phyloP scores from a whole-genome alignment of 305 asterid genomes.

The Striga hermonthica region DNA sequence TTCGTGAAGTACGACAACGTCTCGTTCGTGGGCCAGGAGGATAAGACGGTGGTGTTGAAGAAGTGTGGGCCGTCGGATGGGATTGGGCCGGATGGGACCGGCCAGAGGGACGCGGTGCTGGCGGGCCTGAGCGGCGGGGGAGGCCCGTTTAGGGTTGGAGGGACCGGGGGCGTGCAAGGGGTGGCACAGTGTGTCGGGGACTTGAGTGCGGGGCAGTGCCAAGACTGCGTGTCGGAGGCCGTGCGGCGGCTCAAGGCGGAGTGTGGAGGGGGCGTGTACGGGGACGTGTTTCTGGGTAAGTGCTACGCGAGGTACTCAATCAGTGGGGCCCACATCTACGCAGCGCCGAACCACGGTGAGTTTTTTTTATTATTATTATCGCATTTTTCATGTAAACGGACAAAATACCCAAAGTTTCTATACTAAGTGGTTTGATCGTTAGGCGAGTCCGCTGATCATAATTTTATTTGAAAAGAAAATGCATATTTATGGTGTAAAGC shows the following conservation, averaged over 20 bases:
- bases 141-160: constrained; percentile 68
- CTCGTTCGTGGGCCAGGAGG: constrained; percentile 68
- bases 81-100: constrained; percentile 40
- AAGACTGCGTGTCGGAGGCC: constrained; percentile 80
- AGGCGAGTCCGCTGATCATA: neutral
- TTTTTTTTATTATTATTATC: no score
- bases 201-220: constrained; percentile 72
- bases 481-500: neutral
- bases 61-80: constrained; percentile 87
- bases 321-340: constrained; percentile 52
- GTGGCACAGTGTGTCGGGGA: constrained; percentile 94
- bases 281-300: constrained; percentile 83
- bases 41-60: constrained; percentile 70
- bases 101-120: constrained; percentile 65
- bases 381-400: no score
- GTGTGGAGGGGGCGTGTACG: constrained; percentile 82
- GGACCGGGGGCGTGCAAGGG: constrained; percentile 64
- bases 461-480: neutral
- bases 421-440: no score
- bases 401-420: no score
- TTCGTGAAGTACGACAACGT: constrained; percentile 72
- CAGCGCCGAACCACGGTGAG: constrained; percentile 54
- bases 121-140: constrained; percentile 54
- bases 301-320: constrained; percentile 86
- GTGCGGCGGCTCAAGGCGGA: constrained; percentile 65